Evolutionary conservation across 2,329 filamentous ascomycete genomes (phyloP).

Genomic region (Phaeoacremonium minimum): DNA sequence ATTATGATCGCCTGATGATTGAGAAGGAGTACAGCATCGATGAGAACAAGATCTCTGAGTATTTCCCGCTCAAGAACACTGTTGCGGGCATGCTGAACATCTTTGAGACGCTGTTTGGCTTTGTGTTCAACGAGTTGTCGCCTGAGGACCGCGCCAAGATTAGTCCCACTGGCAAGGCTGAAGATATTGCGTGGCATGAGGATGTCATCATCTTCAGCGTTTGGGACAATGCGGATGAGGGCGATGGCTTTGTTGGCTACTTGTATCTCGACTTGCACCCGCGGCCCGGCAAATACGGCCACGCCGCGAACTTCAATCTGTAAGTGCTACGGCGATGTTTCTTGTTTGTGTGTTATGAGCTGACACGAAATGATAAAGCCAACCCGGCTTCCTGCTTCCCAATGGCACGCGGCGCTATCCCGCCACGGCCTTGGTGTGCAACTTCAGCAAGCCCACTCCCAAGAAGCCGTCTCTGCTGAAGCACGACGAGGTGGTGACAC

Average conservation of each 20-base stretch:
- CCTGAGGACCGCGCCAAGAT: conserved; percentile 60
- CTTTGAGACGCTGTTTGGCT: conserved; percentile 77
- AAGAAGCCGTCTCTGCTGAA: conserved; percentile 76
- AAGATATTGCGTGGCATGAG: conserved; percentile 76
- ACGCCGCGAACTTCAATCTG: conserved; percentile 81
- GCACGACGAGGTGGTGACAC: conserved; percentile 76
- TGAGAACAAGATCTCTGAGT: conserved; percentile 76
- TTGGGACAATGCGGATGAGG: conserved; percentile 72
- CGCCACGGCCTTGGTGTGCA: conserved; percentile 77
- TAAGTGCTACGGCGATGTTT: too few species aligned
- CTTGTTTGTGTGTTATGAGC: too few species aligned
- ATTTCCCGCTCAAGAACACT: conserved; percentile 73
- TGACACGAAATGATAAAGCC: too few species aligned
- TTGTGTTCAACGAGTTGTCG: conserved; percentile 71
- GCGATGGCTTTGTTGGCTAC: conserved; percentile 72
- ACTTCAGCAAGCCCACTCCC: conserved; percentile 75
- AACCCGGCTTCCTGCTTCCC: conserved; percentile 63
- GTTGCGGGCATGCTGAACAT: conserved; percentile 77
- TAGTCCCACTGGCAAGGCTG: conserved; percentile 62
- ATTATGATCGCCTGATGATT: conserved; percentile 75
- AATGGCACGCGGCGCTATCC: conserved; percentile 70
- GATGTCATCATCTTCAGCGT: conserved; percentile 81
- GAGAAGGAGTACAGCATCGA: conserved; percentile 78
- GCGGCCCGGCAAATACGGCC: conserved; percentile 76
- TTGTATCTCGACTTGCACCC: conserved; percentile 80